Evolutionary conservation across 352 stramenopile species (phyloP).

Genomic region (Pythium insidiosum): DNA sequence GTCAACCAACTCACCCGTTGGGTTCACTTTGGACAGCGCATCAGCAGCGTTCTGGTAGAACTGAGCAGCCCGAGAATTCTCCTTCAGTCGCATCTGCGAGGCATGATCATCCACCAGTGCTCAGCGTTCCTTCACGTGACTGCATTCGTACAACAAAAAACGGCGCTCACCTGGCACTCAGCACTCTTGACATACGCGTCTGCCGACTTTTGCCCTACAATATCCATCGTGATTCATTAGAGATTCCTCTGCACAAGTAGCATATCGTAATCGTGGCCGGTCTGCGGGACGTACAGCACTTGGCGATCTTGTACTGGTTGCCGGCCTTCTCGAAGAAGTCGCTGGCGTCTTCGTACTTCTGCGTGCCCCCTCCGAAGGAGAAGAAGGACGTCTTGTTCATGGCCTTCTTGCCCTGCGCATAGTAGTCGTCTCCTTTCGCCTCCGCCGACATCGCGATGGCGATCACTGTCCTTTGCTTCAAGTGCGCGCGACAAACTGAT

Average conservation of each 20-base stretch:
- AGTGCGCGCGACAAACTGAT: too few relatives aligned
- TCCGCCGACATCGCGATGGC: slow-evolving; percentile 62
- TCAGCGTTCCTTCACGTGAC: too few relatives aligned
- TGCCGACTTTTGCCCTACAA: slow-evolving; percentile 61
- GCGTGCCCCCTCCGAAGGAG: slow-evolving; percentile 88
- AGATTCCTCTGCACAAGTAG: slow-evolving; percentile 6
- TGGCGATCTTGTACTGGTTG: slow-evolving; percentile 96
- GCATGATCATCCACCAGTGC: too few relatives aligned
- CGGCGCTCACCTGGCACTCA: slow-evolving; percentile 59
- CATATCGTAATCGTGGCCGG: too few relatives aligned
- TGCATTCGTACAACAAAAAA: background rate
- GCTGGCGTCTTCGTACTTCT: slow-evolving; percentile 95
- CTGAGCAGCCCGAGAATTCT: slow-evolving; percentile 71
- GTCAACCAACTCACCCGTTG: slow-evolving; percentile 27
- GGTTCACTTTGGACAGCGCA: slow-evolving; percentile 70
- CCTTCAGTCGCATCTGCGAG: slow-evolving; percentile 72
- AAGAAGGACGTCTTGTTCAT: slow-evolving; percentile 96
- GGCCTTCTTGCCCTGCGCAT: slow-evolving; percentile 81
- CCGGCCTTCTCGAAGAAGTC: slow-evolving; percentile 93
- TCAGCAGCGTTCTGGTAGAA: slow-evolving; percentile 84
- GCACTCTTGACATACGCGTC: slow-evolving; percentile 74
- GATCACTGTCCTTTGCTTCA: too few relatives aligned
- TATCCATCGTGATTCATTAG: too few relatives aligned
- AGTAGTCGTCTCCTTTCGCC: slow-evolving; percentile 64
- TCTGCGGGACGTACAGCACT: slow-evolving; percentile 86